phyloP scores from a whole-genome alignment of 352 stramenopile genomes.

The Phytophthora pistaciae region DNA sequence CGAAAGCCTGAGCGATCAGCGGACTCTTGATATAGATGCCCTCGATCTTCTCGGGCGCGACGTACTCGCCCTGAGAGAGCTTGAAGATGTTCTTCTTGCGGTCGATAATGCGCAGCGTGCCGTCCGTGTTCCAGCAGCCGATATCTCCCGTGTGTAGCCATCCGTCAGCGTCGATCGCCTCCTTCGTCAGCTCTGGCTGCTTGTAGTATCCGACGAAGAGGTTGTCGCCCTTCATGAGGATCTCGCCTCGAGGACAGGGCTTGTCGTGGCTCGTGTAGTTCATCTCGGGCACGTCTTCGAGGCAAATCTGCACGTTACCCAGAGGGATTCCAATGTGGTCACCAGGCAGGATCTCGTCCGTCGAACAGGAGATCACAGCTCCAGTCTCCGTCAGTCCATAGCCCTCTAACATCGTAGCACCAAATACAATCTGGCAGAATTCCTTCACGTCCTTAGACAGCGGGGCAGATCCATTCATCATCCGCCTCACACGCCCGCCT shows the following conservation, averaged over 20 bases:
- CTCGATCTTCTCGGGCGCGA: constrained; percentile 97
- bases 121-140: constrained; percentile 93
- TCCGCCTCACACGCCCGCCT: constrained; percentile 91
- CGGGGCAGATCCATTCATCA: constrained; percentile 95
- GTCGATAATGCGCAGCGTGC: constrained; percentile 90
- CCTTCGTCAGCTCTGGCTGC: constrained; percentile 89
- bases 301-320: constrained; percentile 86
- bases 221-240: constrained; percentile 86
- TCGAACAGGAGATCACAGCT: constrained; percentile 45
- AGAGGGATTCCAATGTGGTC: constrained; percentile 93
- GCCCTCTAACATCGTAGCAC: constrained; percentile 91
- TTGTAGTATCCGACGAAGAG: constrained; percentile 96
- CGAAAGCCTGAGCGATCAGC: constrained; percentile 94
- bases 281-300: constrained; percentile 97
- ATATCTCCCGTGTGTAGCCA: constrained; percentile 98
- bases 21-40: constrained; percentile 91
- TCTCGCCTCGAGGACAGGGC: constrained; percentile 74
- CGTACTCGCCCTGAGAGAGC: constrained; percentile 95
- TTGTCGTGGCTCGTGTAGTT: constrained; percentile 86
- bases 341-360: constrained; percentile 38
- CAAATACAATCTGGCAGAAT: constrained; percentile 95
- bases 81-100: constrained; percentile 96
- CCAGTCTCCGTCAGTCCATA: constrained; percentile 95
- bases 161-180: constrained; percentile 91
- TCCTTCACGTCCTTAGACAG: constrained; percentile 93